These are phyloP conservation scores for Exophiala dermatitidis DNA, from an alignment of 2,329 filamentous ascomycete species.

Conservation along the genomic window DNA sequence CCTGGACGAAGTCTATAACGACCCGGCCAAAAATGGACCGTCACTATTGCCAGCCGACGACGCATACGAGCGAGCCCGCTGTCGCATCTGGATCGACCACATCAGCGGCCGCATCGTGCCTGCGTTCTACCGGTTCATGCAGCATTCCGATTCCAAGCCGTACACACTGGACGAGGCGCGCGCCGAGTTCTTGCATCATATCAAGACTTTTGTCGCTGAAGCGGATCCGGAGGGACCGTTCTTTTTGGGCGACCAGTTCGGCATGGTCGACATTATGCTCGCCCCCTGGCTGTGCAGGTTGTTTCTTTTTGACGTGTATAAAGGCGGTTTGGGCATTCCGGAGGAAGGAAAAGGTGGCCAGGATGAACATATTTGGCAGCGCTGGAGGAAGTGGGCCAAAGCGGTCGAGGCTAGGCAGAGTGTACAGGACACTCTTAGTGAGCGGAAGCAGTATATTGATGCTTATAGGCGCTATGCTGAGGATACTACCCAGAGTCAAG, in stretches of 20 bases:
- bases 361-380: slow-evolving; percentile 53
- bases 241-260: slow-evolving; percentile 59
- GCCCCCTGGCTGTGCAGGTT: slow-evolving; percentile 66
- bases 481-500: slow-evolving; percentile 55
- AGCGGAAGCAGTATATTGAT: slow-evolving; percentile 57
- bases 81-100: slow-evolving; percentile 68
- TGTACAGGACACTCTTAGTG: slow-evolving; percentile 61
- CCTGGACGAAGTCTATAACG: slow-evolving; percentile 62
- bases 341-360: slow-evolving; percentile 42
- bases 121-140: slow-evolving; percentile 57
- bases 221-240: slow-evolving; percentile 58
- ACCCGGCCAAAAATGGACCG: slow-evolving; percentile 36
- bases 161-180: slow-evolving; percentile 50
- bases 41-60: slow-evolving; percentile 53
- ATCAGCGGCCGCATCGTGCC: slow-evolving; percentile 61
- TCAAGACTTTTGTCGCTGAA: slow-evolving; percentile 56
- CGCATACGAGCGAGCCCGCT: slow-evolving; percentile 58
- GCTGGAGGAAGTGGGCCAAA: slow-evolving; percentile 59
- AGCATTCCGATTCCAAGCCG: slow-evolving; percentile 36
- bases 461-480: slow-evolving; percentile 64
- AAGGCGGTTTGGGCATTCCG: slow-evolving; percentile 50
- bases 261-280: slow-evolving; percentile 62
- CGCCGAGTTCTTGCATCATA: slow-evolving; percentile 49
- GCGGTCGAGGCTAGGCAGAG: slow-evolving; percentile 56
- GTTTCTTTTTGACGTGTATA: slow-evolving; percentile 70